Base-by-base conservation (phyloP, 2,329 filamentous ascomycete genomes). In the Fusarium buharicum region DNA sequence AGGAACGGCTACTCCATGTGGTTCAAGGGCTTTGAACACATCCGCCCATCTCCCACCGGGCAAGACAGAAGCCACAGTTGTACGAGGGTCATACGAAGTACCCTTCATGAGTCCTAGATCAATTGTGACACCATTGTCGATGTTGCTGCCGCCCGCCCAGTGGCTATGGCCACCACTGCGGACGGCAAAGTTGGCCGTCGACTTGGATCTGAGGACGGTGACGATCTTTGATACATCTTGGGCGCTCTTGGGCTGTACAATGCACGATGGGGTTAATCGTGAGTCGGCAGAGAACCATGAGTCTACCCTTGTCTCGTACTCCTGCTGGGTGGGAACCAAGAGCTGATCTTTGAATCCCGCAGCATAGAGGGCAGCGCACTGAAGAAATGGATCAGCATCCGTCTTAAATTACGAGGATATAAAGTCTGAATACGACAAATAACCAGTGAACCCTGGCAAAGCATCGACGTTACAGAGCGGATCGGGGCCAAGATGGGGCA, bases 31-130 rank as follows among this genome's bases (percentile, higher is more conserved):
- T 12, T 59, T 60, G n/a, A 69, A 71, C 10, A 73, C 69, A 8
- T 67, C 55, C 1, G 38, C 55, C 82, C 82, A 85, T 6, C 76
- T 72, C 33, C 75, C 74, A 4, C 82, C 82, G 0, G 78, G 68
- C 11, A 69, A 56, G 11, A 76, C 67, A 2, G 63, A 70, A 2
- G 73, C 76, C 5, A 75, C n/a, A 28, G 24, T 14, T 12, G 48
- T 44, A 7, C 17, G 9, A 18, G 28, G n/a, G 24, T 50, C 54
- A 28, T 74, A 76, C 3, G 65, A 67, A 1, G 70, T 72, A 17
- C 54, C 39, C 36, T 74, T 73, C 61, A 75, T 64, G 24, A 58
- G 48, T 22, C 53, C 58, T 1, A 73, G 64, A 39, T 72, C 70
- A 16, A 75, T 66, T 8, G 68, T 71, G 18, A 75, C 55, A 28